phyloP scores from a whole-genome alignment of 176 grass and related monocot species.

The Echinochloa phyllopogon region DNA sequence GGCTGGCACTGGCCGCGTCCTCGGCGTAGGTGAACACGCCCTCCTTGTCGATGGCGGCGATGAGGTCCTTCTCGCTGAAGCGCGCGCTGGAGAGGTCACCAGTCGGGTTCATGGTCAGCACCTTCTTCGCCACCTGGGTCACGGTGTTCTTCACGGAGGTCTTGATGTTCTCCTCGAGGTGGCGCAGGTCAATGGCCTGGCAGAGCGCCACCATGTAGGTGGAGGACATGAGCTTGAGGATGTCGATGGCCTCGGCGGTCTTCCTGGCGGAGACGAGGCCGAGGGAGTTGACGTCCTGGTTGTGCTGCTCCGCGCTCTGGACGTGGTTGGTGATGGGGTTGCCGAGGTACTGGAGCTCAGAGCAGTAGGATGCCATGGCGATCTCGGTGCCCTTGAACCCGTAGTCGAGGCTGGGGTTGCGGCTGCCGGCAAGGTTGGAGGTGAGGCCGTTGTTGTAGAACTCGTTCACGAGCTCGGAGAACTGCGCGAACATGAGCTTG shows the following conservation, averaged over 20 bases:
- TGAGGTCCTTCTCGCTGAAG: conserved; percentile 77
- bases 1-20: conserved; percentile 64
- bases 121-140: conserved; percentile 70
- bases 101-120: conserved; percentile 62
- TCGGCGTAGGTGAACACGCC: conserved; percentile 81
- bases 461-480: conserved; percentile 96
- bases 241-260: conserved; percentile 86
- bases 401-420: conserved; percentile 93
- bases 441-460: conserved; percentile 99
- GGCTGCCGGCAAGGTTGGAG: conserved; percentile 85
- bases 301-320: conserved; percentile 98
- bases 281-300: conserved; percentile 96
- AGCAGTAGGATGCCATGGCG: conserved; percentile 97
- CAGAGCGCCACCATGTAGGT: conserved; percentile 83
- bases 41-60: conserved; percentile 76
- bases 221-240: conserved; percentile 91
- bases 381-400: conserved; percentile 97
- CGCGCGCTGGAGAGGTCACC: conserved; percentile 67
- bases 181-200: conserved; percentile 83
- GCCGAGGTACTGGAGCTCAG: conserved; percentile 89
- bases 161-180: conserved; percentile 93
- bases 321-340: conserved; percentile 98
- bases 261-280: conserved; percentile 90
- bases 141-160: conserved; percentile 67
- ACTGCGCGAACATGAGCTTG: conserved; percentile 98